These are phyloP conservation scores for Megacollybia platyphylla DNA, from an alignment of 1,284 basidiomycete species.

Conservation along the genomic window DNA sequence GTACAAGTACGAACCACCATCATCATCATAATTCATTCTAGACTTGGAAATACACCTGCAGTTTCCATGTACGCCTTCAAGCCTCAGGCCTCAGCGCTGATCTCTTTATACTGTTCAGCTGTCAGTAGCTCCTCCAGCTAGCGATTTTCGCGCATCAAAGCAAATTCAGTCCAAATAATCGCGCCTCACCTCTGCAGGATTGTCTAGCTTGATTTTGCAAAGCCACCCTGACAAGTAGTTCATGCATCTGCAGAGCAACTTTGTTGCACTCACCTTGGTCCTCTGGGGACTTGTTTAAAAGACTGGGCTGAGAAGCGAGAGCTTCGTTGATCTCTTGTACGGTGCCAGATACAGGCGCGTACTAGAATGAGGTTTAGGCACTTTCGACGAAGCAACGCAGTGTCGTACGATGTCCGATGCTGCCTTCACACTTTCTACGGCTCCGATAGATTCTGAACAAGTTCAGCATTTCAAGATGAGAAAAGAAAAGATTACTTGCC, in stretches of 20 bases:
- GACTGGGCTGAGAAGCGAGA: conserved; percentile 59
- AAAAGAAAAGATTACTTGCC: conserved; percentile 39
- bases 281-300: conserved; percentile 88
- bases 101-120: conserved; percentile 69
- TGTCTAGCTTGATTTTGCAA: conserved; percentile 81
- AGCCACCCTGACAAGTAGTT: conserved; percentile 69
- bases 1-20: conserved; percentile 58
- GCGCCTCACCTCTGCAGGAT: conserved; percentile 55
- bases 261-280: conserved; percentile 55
- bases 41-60: not conserved
- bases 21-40: conserved; percentile 9
- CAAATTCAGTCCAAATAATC: not conserved
- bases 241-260: not conserved
- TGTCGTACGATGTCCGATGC: conserved; percentile 82
- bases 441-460: conserved; percentile 75
- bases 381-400: not conserved
- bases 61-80: conserved; percentile 5
- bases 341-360: conserved; percentile 84
- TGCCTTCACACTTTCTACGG: conserved; percentile 97
- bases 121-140: conserved; percentile 70
- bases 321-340: conserved; percentile 72
- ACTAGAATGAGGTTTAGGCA: conserved; percentile 30
- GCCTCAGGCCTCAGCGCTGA: conserved; percentile 33
- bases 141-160: not conserved
- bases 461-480: not conserved